Evolutionary conservation across 208 protist genomes (phyloP).

Genomic region (Balamuthia mandrillaris): DNA sequence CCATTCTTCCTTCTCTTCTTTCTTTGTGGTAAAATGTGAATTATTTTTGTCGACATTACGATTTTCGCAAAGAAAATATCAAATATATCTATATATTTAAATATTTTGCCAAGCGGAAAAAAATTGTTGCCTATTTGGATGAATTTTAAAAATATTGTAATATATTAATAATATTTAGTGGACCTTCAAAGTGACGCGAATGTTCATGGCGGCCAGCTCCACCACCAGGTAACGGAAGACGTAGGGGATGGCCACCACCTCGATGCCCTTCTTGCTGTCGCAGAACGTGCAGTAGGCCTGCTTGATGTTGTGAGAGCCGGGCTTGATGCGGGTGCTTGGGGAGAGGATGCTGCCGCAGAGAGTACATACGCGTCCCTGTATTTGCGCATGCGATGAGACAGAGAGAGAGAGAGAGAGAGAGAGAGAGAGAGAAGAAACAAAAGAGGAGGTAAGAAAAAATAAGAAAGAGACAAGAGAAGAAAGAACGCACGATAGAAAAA

Average conservation of each 20-base stretch:
- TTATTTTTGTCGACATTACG: too few relatives aligned
- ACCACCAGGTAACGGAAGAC: slow-evolving; percentile 77
- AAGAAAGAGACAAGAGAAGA: too few relatives aligned
- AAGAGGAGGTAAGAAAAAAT: too few relatives aligned
- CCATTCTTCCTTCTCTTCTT: too few relatives aligned
- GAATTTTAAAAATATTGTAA: too few relatives aligned
- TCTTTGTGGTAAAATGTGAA: too few relatives aligned
- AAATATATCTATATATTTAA: too few relatives aligned
- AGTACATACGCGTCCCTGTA: background rate
- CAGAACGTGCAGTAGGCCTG: slow-evolving; percentile 41
- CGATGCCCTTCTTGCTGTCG: slow-evolving; percentile 40
- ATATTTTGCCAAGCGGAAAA: too few relatives aligned
- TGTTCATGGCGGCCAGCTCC: slow-evolving; percentile 86
- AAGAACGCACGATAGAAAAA: background rate
- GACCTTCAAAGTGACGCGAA: slow-evolving; percentile 67
- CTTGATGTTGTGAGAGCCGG: background rate
- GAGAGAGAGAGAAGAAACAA: background rate
- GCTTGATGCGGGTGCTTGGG: background rate
- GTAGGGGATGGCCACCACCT: slow-evolving; percentile 57
- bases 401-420: background rate
- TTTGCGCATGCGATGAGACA: background rate
- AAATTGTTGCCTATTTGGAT: too few relatives aligned
- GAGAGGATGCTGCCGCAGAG: background rate
- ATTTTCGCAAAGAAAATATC: too few relatives aligned
- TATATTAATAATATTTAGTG: too few relatives aligned